Conservation (phyloP, 2,329 filamentous ascomycete species). For the Cladosporium sp. region DNA sequence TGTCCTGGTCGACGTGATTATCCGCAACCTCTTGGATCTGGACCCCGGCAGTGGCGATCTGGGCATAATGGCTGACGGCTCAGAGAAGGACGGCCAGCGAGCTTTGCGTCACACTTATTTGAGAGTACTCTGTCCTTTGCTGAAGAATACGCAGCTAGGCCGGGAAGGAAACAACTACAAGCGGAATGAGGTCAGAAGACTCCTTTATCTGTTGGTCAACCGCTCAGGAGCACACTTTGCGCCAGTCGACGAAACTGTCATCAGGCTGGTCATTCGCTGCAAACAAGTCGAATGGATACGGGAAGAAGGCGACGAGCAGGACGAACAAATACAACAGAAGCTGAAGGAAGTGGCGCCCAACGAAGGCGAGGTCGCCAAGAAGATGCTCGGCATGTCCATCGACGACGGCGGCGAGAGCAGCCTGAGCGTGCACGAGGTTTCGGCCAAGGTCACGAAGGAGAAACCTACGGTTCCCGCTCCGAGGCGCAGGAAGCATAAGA, state of each 20-base stretch:
- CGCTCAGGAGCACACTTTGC: slow-evolving; percentile 62
- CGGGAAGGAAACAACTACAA: slow-evolving; percentile 83
- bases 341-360: slow-evolving; percentile 25
- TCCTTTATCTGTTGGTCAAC: slow-evolving; percentile 64
- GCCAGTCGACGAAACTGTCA: slow-evolving; percentile 73
- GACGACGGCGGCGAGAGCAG: slow-evolving; percentile 66
- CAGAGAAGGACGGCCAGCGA: slow-evolving; percentile 29
- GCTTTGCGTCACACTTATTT: slow-evolving; percentile 88
- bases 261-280: slow-evolving; percentile 73
- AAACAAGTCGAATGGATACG: slow-evolving; percentile 35
- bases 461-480: slow-evolving; percentile 80
- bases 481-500: slow-evolving; percentile 51
- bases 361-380: slow-evolving; percentile 39
- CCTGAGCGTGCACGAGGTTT: slow-evolving; percentile 70
- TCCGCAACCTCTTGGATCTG: slow-evolving; percentile 92
- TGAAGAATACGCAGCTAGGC: slow-evolving; percentile 87
- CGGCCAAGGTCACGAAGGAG: slow-evolving; percentile 66
- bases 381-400: slow-evolving; percentile 68
- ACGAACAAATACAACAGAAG: slow-evolving; percentile 25
- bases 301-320: slow-evolving; percentile 30
- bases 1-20: slow-evolving; percentile 90
- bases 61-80: slow-evolving; percentile 15
- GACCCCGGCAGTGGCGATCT: slow-evolving; percentile 65
- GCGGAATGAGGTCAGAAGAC: slow-evolving; percentile 71
- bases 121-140: slow-evolving; percentile 81